Evolutionary conservation across 495 filamentous ascomycete genomes (phyloP), one percentile per base, ranked within the genome.

Genomic region (Trypethelium eluteriae): DNA sequence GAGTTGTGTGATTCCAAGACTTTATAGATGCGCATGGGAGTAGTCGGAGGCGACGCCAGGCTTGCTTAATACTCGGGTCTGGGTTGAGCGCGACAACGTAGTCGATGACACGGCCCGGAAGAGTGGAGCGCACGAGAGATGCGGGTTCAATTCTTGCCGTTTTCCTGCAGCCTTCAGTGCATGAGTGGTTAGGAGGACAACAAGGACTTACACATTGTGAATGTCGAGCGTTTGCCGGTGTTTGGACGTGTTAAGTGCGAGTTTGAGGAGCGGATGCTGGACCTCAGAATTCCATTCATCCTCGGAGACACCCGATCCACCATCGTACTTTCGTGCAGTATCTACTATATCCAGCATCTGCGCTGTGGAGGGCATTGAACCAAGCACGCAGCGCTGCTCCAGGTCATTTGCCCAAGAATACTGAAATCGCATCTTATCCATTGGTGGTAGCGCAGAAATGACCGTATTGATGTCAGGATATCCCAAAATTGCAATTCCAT

Each of bases 241-340:
- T 62, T 67, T 41, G 62, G 38, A 70, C 59, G 68, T 68, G 32
- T 65, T 53, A 10, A 36, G 53, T 38, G 70, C 67, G 46, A 71
- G 70, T 62, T 71, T 67, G 46, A 71, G 64, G 62, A 71, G 70
- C 44, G 64, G 67, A 50, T 64, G 70, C 47, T 71, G 62, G 67
- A 71, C 70, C 4, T 69, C 64, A 62, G 67, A 56, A 35, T 71
- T 71, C 70, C 64, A 71, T 5, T 71, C 67, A 41, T 71, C 67
- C 70, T 71, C 67, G 18, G 64, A 71, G 36, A 39, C 61, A 14
- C 69, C 69, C 36, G 56, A 49, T 11, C 69, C 64, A 49, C 39
- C 64, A 38, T 71, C 70, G 35, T 71, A 9, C 16, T 67, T 69
- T 56, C 67, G 49, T 71, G 25, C 64, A 11, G 49, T 61, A 57